A percentile compares a stretch with the other conserved stretches of the same genome.
phyloP scores from a whole-genome alignment of 805 yeast genomes.

The Metschnikowia sp. region DNA sequence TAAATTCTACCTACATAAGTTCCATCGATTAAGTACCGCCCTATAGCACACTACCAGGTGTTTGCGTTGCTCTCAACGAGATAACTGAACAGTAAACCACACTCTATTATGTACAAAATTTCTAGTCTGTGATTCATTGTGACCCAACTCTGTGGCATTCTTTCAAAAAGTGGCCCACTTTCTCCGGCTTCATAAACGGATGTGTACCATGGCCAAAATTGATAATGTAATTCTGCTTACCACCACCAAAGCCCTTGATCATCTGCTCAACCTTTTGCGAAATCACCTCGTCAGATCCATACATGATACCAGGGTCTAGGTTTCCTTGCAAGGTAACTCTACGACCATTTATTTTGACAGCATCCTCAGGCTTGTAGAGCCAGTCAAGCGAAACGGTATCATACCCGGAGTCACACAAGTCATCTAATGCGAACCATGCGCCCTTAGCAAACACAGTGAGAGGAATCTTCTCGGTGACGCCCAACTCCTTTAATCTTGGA shows the following conservation, averaged over 20 bases:
- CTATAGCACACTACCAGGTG: too few species aligned
- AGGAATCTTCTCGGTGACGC: slow-evolving; percentile 70
- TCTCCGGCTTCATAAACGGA: slow-evolving; percentile 95
- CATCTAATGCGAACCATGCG: slow-evolving; percentile 94
- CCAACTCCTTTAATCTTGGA: slow-evolving; percentile 64
- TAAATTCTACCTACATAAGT: too few species aligned
- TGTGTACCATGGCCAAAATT: slow-evolving; percentile 98
- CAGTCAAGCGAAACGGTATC: slow-evolving; percentile 92
- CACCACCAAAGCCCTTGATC: slow-evolving; percentile 93
- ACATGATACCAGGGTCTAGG: slow-evolving; percentile 91
- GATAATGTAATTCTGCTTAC: slow-evolving; percentile 84
- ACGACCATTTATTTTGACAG: slow-evolving; percentile 65
- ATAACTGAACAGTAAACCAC: too few species aligned
- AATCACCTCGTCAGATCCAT: slow-evolving; percentile 82
- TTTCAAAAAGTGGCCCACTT: slow-evolving; percentile 76
- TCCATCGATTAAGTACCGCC: too few species aligned
- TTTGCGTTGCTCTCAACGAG: too few species aligned
- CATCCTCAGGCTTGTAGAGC: slow-evolving; percentile 81
- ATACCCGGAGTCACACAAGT: slow-evolving; percentile 76
- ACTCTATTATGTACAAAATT: too few species aligned
- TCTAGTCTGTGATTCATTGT: slow-evolving; percentile 18
- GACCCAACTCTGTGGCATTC: slow-evolving; percentile 83
- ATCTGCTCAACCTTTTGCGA: slow-evolving; percentile 77
- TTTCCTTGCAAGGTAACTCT: slow-evolving; percentile 91
- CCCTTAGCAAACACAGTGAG: slow-evolving; percentile 91